Evolutionary conservation across 768 basidiomycete species (phyloP), one percentile per base, ranked within the genome.

Genomic region (Rhodotorula diobovata): DNA sequence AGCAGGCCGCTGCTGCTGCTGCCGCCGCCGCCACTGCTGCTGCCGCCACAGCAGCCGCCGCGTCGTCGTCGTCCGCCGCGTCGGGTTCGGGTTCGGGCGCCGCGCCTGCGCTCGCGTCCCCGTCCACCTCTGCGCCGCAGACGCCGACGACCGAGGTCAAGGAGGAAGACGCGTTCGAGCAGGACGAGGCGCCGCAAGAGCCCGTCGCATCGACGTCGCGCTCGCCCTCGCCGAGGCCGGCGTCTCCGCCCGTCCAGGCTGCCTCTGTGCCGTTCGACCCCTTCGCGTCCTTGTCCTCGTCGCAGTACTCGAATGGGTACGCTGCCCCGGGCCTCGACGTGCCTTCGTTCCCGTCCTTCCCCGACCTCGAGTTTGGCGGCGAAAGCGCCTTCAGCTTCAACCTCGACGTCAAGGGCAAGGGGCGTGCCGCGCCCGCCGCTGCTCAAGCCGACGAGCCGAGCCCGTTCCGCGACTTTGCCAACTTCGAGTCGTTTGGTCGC

Each of bases 351-450:
- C 71, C 63, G 28, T 39, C 63, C 86, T 94, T 94, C 85, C 93
- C 92, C 18, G 92, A 94, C 73, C 87, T 94, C 74, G 91, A 93
- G 79, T 86, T 90, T 41, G 91, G 90, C 15, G 88, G 88, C 73
- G 87, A 89, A 16, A 93, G 93, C 82, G 91, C 88, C 79, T 93
- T 94, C 82, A 92, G 88, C 80, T 82, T 93, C 62, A 63, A 78
- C 58, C 73, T 70, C 35, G 64, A 69, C 59, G 72, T 65, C 67
- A 69, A 75, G 65, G 70, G 70, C 62, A 73, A 75, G 61, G 70
- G 71, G 1, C 43, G 63, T 9, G 74, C 67, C 15, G 30, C 35
- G 4, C 53, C 62, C n/a, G 10, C 46, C 28, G 28, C 32, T 23
- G 10, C 41, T 23, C 20, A 41, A 18, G 9, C 28, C 14, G 63